Conservation (phyloP, 1,139 yeast species). For the Debaryomyces coudertii region DNA sequence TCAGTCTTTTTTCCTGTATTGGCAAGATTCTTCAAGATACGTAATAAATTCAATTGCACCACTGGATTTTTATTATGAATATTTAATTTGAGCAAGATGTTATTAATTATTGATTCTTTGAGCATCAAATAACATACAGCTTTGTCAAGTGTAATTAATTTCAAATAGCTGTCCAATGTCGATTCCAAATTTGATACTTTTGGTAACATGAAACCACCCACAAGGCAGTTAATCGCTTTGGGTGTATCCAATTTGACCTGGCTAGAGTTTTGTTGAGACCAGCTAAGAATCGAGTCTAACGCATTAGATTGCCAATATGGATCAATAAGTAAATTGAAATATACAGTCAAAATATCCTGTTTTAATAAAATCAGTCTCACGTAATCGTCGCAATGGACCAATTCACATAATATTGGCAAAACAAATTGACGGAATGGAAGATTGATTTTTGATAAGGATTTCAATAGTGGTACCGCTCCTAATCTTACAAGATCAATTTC, state of each 20-base stretch:
- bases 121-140: conserved; percentile 29
- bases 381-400: conserved; percentile 52
- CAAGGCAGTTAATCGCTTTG: conserved; percentile 35
- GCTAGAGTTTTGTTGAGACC: conserved; percentile 37
- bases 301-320: conserved; percentile 76
- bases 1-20: conserved; percentile 10
- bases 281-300: conserved; percentile 55
- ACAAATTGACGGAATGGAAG: conserved; percentile 63
- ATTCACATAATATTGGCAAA: conserved; percentile 64
- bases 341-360: conserved; percentile 47
- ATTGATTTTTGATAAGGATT: conserved; percentile 46
- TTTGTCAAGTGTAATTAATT: conserved; percentile 30
- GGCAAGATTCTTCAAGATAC: conserved; percentile 33
- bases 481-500: conserved; percentile 57
- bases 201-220: conserved; percentile 43
- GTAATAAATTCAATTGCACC: conserved; percentile 38
- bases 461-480: conserved; percentile 58
- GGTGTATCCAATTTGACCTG: conserved; percentile 29
- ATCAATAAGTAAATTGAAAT: conserved; percentile 53
- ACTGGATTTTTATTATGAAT: conserved; percentile 38
- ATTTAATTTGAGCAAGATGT: conserved; percentile 32
- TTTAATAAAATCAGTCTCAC: conserved; percentile 44
- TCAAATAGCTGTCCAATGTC: conserved; percentile 42
- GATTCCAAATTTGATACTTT: conserved; percentile 47
- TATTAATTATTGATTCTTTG: conserved; percentile 30